phyloP scores from a whole-genome alignment of 768 basidiomycete species.

The Kwoniella sp. region DNA sequence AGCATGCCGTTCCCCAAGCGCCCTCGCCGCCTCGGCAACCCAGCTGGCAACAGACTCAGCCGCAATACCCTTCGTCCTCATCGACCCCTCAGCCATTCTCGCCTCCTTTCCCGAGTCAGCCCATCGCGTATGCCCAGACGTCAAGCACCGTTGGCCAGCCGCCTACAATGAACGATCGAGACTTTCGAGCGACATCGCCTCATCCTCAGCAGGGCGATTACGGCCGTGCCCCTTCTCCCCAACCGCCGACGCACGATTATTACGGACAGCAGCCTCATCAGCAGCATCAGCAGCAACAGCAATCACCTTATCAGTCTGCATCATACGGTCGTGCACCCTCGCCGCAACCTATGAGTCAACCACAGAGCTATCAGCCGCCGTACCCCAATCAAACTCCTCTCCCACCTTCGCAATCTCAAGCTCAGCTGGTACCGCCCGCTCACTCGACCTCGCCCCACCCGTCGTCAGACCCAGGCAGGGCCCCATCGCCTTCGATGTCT shows the following conservation, averaged over 20 bases:
- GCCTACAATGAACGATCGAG: conserved; percentile 1
- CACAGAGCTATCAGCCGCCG: conserved; percentile 9
- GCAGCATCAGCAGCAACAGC: too few species aligned
- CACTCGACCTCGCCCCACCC: conserved; percentile 7
- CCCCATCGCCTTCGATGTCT: conserved; percentile 21
- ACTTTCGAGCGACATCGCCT: conserved; percentile 1
- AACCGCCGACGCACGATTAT: conserved; percentile 1
- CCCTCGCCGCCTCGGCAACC: conserved; percentile 9
- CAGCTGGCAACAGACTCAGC: conserved; percentile 17
- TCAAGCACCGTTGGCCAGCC: background rate
- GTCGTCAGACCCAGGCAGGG: conserved; percentile 5
- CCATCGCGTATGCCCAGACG: conserved; percentile 3
- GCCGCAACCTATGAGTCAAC: conserved; percentile 3
- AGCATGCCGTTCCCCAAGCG: conserved; percentile 7
- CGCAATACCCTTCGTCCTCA: background rate
- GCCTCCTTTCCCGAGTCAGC: conserved; percentile 4
- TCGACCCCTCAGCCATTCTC: background rate
- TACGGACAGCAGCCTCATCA: too few species aligned
- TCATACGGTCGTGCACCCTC: conserved; percentile 10
- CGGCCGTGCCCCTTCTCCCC: conserved; percentile 16
- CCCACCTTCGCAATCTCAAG: conserved; percentile 8
- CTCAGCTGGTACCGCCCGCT: conserved; percentile 5
- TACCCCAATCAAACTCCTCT: conserved; percentile 9
- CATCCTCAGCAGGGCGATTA: conserved; percentile 16
- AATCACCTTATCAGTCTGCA: background rate